phyloP scores from a whole-genome alignment of 2,329 filamentous ascomycete genomes.

The Teratosphaeria nubilosa region DNA sequence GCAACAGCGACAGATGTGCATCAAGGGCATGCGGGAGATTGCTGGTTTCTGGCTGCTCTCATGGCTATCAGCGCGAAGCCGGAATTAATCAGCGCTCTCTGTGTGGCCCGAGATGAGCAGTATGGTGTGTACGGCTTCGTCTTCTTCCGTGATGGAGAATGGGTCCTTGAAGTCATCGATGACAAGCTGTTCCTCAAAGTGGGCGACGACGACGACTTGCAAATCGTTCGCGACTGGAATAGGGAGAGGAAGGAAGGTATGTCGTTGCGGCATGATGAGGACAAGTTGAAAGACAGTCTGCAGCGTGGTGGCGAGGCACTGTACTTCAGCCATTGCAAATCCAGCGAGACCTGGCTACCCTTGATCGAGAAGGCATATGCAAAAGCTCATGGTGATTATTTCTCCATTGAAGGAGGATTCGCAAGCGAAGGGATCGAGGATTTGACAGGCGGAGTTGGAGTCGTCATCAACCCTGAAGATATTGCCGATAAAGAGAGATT shows the following conservation, averaged over 20 bases:
- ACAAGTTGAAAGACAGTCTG: constrained; percentile 36
- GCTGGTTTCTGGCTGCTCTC: constrained; percentile 75
- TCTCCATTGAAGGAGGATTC: constrained; percentile 63
- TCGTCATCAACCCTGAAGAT: constrained; percentile 57
- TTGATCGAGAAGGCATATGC: constrained; percentile 75
- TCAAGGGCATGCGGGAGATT: constrained; percentile 70
- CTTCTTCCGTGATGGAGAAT: constrained; percentile 76
- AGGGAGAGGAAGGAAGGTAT: constrained; percentile 16
- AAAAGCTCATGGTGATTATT: constrained; percentile 74
- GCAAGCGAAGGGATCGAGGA: constrained; percentile 53
- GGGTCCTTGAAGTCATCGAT: constrained; percentile 85
- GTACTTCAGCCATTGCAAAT: constrained; percentile 67
- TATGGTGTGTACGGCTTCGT: constrained; percentile 81
- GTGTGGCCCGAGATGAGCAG: constrained; percentile 60
- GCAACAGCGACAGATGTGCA: constrained; percentile 67
- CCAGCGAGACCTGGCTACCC: constrained; percentile 75
- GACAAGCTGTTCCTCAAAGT: constrained; percentile 81
- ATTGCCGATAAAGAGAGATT: constrained; percentile 72
- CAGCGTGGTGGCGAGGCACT: constrained; percentile 68
- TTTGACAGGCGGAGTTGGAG: constrained; percentile 38
- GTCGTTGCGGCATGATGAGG: constrained; percentile 29
- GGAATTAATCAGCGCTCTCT: constrained; percentile 60
- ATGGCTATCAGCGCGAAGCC: constrained; percentile 68
- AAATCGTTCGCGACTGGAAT: constrained; percentile 26
- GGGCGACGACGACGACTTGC: constrained; percentile 66